Conservation (phyloP, 2,329 filamentous ascomycete species). For the Chalaropsis thielavioides region DNA sequence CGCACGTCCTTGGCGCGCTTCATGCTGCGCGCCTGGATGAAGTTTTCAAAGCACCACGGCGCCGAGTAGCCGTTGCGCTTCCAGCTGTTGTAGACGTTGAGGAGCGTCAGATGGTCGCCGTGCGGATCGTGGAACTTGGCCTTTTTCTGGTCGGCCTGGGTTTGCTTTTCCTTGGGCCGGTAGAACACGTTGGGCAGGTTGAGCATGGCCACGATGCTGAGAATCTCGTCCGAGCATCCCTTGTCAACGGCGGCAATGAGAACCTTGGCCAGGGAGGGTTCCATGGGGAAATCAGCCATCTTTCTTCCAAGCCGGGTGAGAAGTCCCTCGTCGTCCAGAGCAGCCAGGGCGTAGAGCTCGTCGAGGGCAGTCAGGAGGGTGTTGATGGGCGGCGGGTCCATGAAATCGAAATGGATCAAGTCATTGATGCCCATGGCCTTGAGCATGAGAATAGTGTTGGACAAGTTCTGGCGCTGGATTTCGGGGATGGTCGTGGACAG, state of each 20-base stretch:
- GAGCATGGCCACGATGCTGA: conserved; percentile 91
- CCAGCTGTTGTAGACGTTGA: conserved; percentile 98
- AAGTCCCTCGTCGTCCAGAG: conserved; percentile 87
- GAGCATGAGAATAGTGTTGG: conserved; percentile 87
- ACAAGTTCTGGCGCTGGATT: conserved; percentile 87
- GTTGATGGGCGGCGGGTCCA: conserved; percentile 95
- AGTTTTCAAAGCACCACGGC: conserved; percentile 96
- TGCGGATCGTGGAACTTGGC: conserved; percentile 91
- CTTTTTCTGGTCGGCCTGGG: conserved; percentile 94
- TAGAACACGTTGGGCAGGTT: conserved; percentile 81
- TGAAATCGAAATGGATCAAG: conserved; percentile 92
- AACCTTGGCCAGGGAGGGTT: conserved; percentile 78
- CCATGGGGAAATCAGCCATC: conserved; percentile 99
- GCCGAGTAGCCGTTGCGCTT: conserved; percentile 68
- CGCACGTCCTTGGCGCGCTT: conserved; percentile 81
- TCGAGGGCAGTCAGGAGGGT: conserved; percentile 95
- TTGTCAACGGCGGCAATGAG: conserved; percentile 79
- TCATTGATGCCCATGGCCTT: conserved; percentile 99
- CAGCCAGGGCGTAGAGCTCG: conserved; percentile 82
- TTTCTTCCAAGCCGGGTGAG: conserved; percentile 83
- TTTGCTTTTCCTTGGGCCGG: conserved; percentile 91
- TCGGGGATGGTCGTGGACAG: conserved; percentile 89
- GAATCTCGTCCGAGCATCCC: conserved; percentile 81
- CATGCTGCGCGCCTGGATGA: conserved; percentile 85
- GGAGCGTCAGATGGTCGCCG: conserved; percentile 83